Base-by-base conservation (phyloP, 2,329 filamentous ascomycete genomes). In the Bipolaris sorokiniana region DNA sequence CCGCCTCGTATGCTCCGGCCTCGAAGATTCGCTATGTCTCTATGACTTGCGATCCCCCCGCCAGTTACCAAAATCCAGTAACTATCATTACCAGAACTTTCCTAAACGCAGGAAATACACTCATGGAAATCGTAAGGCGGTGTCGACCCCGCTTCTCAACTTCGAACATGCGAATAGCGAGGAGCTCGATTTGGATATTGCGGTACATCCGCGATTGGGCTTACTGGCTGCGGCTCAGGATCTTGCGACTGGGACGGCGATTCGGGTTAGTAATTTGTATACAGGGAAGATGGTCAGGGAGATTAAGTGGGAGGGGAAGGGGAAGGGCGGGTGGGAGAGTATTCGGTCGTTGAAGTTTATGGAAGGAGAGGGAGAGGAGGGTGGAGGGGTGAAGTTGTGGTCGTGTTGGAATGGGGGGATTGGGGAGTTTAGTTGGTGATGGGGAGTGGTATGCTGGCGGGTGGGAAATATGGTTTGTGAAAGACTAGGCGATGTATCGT, bases 201-300 rank as follows among this genome's bases (percentile, higher is more conserved):
- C 71, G 7, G 66, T 77, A 1, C 56, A 73, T 42, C 36, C 60
- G 1, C 45, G 64, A 2, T 37, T 76, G 7, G 75, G 75, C 0
- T 60, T 78, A 5, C 44, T 77, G 2, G 75, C 75, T 6, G 74
- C 73, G 1, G 64, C 65, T 0, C 70, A 75, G 41, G 69, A 73
- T 31, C 13, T 56, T 6, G 61, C 55, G 1, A 61, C 54, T 10
- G 48, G 54, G 2, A 51, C 54, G 4, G 65, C 61, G 15, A 60
- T 77, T 11, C 54, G 61, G 5, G 56, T 78, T 0, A 72, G 69
- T 41, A 76, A 71, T 44, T 42, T 78, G 41, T 72, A 69, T 61
- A 73, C 70, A 0, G 76, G 76, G 4, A 62, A 64, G 23, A 47
- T 59, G 16, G 59, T 73, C 1, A 63, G 61, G n/a, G 67, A 71